A percentile compares a stretch with the other conserved stretches of the same genome.
Conservation (phyloP, 2,329 filamentous ascomycete genomes). For the Stagonosporopsis rhizophila region DNA sequence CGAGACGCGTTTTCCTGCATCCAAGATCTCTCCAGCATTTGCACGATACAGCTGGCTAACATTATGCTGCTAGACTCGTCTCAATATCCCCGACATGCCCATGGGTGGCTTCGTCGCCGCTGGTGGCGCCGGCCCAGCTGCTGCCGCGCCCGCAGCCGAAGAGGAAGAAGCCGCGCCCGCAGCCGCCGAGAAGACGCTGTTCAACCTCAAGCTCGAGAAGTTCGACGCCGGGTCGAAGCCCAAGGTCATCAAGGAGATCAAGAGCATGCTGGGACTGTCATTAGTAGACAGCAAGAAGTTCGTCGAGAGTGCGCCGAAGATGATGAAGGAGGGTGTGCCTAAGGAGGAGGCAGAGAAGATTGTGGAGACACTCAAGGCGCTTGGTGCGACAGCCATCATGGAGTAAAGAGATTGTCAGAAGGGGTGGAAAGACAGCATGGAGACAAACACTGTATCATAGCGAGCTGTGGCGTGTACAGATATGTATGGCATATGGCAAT, state of each 20-base stretch:
- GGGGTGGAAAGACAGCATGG: background rate
- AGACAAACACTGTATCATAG: conserved; percentile 42
- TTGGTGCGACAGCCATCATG: conserved; percentile 89
- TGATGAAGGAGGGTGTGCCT: conserved; percentile 97
- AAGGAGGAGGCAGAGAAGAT: conserved; percentile 99
- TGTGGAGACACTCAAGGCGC: conserved; percentile 87
- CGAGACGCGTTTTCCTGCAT: background rate
- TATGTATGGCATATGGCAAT: conserved; percentile 39
- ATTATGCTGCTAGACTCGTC: conserved; percentile 68
- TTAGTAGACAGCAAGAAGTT: conserved; percentile 99
- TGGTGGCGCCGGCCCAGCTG: conserved; percentile 62
- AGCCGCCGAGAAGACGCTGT: conserved; percentile 92
- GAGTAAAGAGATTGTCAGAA: conserved; percentile 66
- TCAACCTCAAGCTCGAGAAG: conserved; percentile 91
- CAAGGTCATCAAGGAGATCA: conserved; percentile 99
- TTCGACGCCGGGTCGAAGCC: conserved; percentile 91
- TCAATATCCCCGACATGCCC: conserved; percentile 98
- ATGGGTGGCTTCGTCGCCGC: conserved; percentile 87
- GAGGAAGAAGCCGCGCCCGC: conserved; percentile 90
- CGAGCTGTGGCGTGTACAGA: conserved; percentile 48
- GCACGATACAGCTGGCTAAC: background rate
- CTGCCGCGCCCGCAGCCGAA: conserved; percentile 69
- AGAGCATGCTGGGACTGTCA: conserved; percentile 90
- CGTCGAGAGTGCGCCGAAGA: conserved; percentile 95
- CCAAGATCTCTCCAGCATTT: background rate